Base-by-base conservation (phyloP, 495 filamentous ascomycete genomes). In the Thozetella sp. region DNA sequence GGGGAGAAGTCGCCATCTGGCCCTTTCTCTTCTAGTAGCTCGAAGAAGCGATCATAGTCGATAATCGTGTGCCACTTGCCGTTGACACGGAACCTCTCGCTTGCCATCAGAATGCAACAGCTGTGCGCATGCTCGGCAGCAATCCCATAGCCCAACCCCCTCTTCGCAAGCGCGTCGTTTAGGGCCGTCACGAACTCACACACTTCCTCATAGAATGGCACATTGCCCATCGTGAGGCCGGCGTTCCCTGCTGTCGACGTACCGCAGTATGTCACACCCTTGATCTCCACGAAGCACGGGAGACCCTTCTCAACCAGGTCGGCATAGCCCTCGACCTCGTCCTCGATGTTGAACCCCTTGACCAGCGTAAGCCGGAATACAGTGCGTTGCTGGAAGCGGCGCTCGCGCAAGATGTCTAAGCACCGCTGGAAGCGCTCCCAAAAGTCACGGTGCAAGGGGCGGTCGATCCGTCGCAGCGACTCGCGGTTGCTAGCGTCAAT, bases 241-340 rank as follows among this genome's bases (percentile, higher is more conserved):
- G 91, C 93, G 54, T 85, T 88, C 3, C 86, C 86, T 15, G 88
- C 88, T 11, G 91, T 89, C 24, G 89, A 88, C 0, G 93, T 97
- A 19, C 94, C 94, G 74, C 94, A 98, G 80, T 93, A 98, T 0
- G 94, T 98, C 19, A 98, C 94, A 20, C 94, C 94, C 76, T 98
- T 98, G 67, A 97, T 84, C 74, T 98, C 94, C 22, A 97, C 86
- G 65, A 98, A 96, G 69, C 90, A 91, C 0, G 93, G 94, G 46
- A 97, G 76, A 1, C 89, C 94, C 58, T 84, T 82, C 67, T 92
- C 89, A 22, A 97, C 90, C 12, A 98, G 84, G 67, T 93, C 86
- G 0, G 94, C 94, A 70, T 98, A 98, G 2, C 95, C 94, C 59
- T 88, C 82, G 1, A 88, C 92, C 73, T 97, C 94, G 57, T 96